Evolutionary conservation across 1,139 yeast species (phyloP).

Genomic region (Scheffersomyces stambukii): DNA sequence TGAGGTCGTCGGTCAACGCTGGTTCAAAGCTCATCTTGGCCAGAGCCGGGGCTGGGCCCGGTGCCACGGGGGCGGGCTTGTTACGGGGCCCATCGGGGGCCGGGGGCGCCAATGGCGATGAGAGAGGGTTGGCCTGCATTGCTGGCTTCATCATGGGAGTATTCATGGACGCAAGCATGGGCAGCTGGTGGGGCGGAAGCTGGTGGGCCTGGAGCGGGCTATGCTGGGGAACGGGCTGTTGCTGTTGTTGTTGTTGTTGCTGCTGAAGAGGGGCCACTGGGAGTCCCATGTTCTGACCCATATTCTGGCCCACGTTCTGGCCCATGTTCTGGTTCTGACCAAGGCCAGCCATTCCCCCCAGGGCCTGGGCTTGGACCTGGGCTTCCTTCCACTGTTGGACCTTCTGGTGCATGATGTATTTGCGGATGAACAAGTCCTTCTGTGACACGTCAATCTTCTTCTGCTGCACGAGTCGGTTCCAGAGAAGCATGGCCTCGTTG

Average conservation of each 20-base stretch:
- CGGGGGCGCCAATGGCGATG: slow-evolving; percentile 18
- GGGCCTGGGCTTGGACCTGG: slow-evolving; percentile 11
- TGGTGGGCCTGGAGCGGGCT: slow-evolving; percentile 6
- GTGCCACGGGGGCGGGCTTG: slow-evolving; percentile 1
- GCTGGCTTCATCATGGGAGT: slow-evolving; percentile 20
- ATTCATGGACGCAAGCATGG: slow-evolving; percentile 17
- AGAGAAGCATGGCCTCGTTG: slow-evolving; percentile 38
- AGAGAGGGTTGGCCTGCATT: slow-evolving; percentile 8
- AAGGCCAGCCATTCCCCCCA: slow-evolving; percentile 1
- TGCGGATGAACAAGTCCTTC: slow-evolving; percentile 38
- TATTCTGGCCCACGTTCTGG: slow-evolving; percentile 12
- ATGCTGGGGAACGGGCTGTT: slow-evolving; percentile 7
- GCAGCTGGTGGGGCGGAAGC: slow-evolving; percentile 15
- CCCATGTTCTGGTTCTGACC: slow-evolving; percentile 2
- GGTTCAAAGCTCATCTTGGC: slow-evolving; percentile 16
- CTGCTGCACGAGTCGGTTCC: slow-evolving; percentile 35
- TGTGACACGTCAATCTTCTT: slow-evolving; percentile 24
- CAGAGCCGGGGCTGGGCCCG: slow-evolving; percentile 3
- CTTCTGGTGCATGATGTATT: slow-evolving; percentile 41
- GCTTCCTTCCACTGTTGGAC: slow-evolving; percentile 39
- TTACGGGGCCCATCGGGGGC: slow-evolving; percentile 14
- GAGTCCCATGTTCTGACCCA: slow-evolving; percentile 11
- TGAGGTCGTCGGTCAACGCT: slow-evolving; percentile 42
- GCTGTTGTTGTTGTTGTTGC: slow-evolving; percentile 17
- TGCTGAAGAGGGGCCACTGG: no score